A percentile compares a stretch with the other conserved stretches of the same genome.
Evolutionary conservation across 139 green algal species (phyloP).

Genomic region (Chlorella sp.): DNA sequence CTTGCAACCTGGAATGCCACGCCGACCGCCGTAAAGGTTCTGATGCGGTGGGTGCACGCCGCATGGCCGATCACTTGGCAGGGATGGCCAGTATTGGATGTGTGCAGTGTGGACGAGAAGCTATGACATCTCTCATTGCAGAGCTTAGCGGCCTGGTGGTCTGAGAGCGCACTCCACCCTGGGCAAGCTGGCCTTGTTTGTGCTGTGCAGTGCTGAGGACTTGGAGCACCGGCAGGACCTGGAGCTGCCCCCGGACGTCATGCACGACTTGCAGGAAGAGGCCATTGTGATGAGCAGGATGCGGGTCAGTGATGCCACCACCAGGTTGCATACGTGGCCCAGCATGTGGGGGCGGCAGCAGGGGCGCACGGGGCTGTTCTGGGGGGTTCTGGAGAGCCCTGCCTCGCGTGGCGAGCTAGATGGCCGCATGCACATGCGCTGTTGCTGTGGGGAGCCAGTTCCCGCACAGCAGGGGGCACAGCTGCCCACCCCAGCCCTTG

Average conservation of each 20-base stretch:
- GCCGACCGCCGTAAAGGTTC: neutral
- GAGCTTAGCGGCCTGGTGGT: too few relatives aligned
- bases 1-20: neutral
- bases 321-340: too few relatives aligned
- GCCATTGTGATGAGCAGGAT: conserved; percentile 19
- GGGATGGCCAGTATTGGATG: neutral
- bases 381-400: too few relatives aligned
- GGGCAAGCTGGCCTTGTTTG: too few relatives aligned
- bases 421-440: too few relatives aligned
- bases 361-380: too few relatives aligned
- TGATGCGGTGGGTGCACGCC: neutral
- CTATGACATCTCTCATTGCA: too few relatives aligned
- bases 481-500: neutral
- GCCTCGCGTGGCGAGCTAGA: too few relatives aligned
- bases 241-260: neutral
- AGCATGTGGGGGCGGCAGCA: too few relatives aligned
- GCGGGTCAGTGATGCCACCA: neutral
- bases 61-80: neutral
- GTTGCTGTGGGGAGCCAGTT: too few relatives aligned
- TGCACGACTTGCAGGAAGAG: conserved; percentile 8
- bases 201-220: neutral
- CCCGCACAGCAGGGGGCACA: neutral
- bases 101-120: too few relatives aligned
- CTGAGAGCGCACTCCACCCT: too few relatives aligned
- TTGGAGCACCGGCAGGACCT: neutral